Percentiles rank a stretch among this genome's conserved stretches.
These are phyloP conservation scores for Cynanchum wilfordii DNA, from an alignment of 257 asterid species.

Conservation along the genomic window DNA sequence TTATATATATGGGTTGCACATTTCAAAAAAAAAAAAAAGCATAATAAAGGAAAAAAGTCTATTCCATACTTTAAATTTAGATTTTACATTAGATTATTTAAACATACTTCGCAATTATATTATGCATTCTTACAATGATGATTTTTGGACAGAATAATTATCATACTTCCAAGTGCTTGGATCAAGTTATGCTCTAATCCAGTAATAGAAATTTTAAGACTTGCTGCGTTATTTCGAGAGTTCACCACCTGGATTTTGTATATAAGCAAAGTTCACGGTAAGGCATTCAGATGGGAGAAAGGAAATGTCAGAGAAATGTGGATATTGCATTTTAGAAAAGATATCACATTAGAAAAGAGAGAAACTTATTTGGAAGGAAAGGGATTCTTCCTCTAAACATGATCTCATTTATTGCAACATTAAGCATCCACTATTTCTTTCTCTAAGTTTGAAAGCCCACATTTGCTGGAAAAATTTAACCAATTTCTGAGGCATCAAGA, in stretches of 20 bases:
- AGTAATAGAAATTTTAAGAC: slow-evolving; percentile 40
- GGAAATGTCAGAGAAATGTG: background rate
- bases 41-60: too few relatives aligned
- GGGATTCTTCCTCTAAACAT: background rate
- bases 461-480: too few relatives aligned
- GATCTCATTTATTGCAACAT: background rate
- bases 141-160: slow-evolving; percentile 26
- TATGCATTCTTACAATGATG: slow-evolving; percentile 30
- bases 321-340: background rate
- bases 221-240: slow-evolving; percentile 42
- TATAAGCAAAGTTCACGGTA: background rate
- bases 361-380: background rate
- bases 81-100: too few relatives aligned
- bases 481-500: too few relatives aligned
- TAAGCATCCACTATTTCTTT: too few relatives aligned
- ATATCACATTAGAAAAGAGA: background rate
- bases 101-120: too few relatives aligned
- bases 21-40: too few relatives aligned
- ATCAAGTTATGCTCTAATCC: slow-evolving; percentile 42
- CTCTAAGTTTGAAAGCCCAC: too few relatives aligned
- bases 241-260: slow-evolving; percentile 55
- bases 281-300: background rate
- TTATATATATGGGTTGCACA: background rate
- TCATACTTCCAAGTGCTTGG: slow-evolving; percentile 27
- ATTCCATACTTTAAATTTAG: too few relatives aligned